Evolutionary conservation across 805 yeast species (phyloP).

Genomic region (Ogataea chonburiensis): DNA sequence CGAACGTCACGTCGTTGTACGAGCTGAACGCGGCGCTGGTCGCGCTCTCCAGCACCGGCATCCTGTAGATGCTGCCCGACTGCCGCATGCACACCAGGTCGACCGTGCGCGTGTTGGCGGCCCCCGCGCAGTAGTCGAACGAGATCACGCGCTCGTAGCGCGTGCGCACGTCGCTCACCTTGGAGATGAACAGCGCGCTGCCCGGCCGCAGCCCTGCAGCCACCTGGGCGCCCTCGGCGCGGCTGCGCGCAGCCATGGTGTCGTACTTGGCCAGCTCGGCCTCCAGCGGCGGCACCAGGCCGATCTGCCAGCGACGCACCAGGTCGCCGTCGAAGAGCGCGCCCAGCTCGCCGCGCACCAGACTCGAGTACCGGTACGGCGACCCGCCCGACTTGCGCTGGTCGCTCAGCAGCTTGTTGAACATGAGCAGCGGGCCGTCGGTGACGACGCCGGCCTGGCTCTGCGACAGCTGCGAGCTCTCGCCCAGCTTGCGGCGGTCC

Average conservation of each 20-base stretch:
- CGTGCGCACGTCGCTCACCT: slow-evolving; percentile 71
- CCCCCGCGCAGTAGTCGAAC: slow-evolving; percentile 74
- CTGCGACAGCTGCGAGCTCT: slow-evolving; percentile 15
- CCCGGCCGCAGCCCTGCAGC: slow-evolving; percentile 26
- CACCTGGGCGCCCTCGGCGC: slow-evolving; percentile 17
- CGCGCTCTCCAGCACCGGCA: slow-evolving; percentile 69
- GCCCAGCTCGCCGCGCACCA: slow-evolving; percentile 68
- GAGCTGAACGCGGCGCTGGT: slow-evolving; percentile 65
- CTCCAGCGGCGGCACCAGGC: slow-evolving; percentile 45
- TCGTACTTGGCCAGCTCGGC: slow-evolving; percentile 26
- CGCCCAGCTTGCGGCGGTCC: slow-evolving; percentile 64
- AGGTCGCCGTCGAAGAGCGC: slow-evolving; percentile 76
- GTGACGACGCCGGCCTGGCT: slow-evolving; percentile 25
- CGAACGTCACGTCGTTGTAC: slow-evolving; percentile 59
- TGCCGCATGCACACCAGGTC: slow-evolving; percentile 85
- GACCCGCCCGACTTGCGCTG: slow-evolving; percentile 57
- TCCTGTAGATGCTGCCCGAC: slow-evolving; percentile 81
- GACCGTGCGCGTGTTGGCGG: slow-evolving; percentile 48
- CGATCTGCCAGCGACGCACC: slow-evolving; percentile 79
- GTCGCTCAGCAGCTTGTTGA: slow-evolving; percentile 61
- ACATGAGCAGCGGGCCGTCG: slow-evolving; percentile 58
- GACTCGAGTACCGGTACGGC: slow-evolving; percentile 67
- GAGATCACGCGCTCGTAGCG: slow-evolving; percentile 80
- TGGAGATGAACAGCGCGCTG: slow-evolving; percentile 69
- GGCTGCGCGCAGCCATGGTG: slow-evolving; percentile 17